Evolutionary conservation across 192 early-diverging fungal species (phyloP).

Genomic region (Coemansia sp.): DNA sequence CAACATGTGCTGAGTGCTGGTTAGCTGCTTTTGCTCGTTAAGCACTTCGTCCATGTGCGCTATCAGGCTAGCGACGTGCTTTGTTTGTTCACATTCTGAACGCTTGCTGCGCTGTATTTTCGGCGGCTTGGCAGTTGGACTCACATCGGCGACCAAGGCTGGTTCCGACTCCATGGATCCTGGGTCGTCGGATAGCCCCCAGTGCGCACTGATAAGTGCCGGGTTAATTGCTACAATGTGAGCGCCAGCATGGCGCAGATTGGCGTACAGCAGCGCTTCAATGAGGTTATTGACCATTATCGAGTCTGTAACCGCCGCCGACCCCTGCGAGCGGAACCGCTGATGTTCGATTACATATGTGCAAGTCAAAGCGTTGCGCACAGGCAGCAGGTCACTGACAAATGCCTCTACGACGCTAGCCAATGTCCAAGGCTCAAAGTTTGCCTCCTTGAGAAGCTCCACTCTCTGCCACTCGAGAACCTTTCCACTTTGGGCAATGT

Average conservation of each 20-base stretch:
- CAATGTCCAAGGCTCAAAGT: slow-evolving; percentile 48
- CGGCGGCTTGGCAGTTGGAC: neutral
- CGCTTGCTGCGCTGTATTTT: slow-evolving; percentile 1
- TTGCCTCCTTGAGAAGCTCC: slow-evolving; percentile 39
- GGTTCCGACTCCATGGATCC: neutral
- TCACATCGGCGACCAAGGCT: neutral
- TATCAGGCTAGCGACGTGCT: neutral
- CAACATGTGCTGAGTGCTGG: slow-evolving; percentile 13
- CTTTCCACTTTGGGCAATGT: slow-evolving; percentile 23
- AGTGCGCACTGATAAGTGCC: slow-evolving; percentile 29
- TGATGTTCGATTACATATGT: slow-evolving; percentile 52
- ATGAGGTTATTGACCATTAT: slow-evolving; percentile 52
- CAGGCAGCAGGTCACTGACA: slow-evolving; percentile 31
- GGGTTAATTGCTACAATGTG: slow-evolving; percentile 41
- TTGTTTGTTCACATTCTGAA: neutral
- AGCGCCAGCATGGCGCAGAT: slow-evolving; percentile 28
- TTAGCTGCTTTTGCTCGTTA: slow-evolving; percentile 11
- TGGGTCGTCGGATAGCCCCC: slow-evolving; percentile 15
- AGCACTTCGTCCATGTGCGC: slow-evolving; percentile 21
- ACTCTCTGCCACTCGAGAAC: slow-evolving; percentile 39
- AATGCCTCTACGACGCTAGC: slow-evolving; percentile 26
- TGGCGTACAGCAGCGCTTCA: slow-evolving; percentile 48
- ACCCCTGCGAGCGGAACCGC: slow-evolving; percentile 51
- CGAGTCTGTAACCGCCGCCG: slow-evolving; percentile 45
- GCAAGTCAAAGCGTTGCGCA: slow-evolving; percentile 12